Base-by-base conservation (phyloP, 495 filamentous ascomycete genomes). In the Penicillium robsamsonii region DNA sequence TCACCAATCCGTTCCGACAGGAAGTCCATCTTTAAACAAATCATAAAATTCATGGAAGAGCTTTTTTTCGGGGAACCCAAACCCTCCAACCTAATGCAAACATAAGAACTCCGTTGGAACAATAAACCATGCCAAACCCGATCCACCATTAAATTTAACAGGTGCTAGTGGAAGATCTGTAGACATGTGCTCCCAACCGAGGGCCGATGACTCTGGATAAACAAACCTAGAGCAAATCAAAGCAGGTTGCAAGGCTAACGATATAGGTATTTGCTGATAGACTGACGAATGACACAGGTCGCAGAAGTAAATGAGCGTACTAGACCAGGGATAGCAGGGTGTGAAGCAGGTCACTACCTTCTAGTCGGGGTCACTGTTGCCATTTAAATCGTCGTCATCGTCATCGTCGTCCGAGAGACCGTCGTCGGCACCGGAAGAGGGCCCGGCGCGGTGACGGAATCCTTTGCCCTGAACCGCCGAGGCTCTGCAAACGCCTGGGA, bases 371-470 rank as follows among this genome's bases (percentile, higher is more conserved):
- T 60, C 45, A 18, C 46, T 55, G 29, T 48, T 57, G 49, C 54
- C 63, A 61, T 46, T 57, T 25, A 24, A 43, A 63, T 63, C 59
- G 56, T 79, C 77, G n/a, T 79, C 81, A 51, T 80, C 81, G 20
- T 80, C 78, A 22, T 79, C 81, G 44, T 81, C 76, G 24, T 76
- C 78, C 54, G 62, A 54, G 57, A 69, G 62, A 56, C 50, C 57
- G 60, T 80, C 78, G 46, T 79, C 76, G 59, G 77, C 77, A 44
- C 66, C 60, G 47, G 66, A 54, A 57, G 65, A 63, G 58, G 41
- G 42, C 58, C 60, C 72, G 56, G 63, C 56, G 52, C 54, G 49
- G 55, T 49, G 53, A 56, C 56, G 49, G 45, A 56, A 57, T 45
- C 69, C 60, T 54, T 65, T 64, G 45, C 59, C 49, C 56, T 61